phyloP scores from a whole-genome alignment of 148 eudicot genomes.

The Fallopia convolvulus region DNA sequence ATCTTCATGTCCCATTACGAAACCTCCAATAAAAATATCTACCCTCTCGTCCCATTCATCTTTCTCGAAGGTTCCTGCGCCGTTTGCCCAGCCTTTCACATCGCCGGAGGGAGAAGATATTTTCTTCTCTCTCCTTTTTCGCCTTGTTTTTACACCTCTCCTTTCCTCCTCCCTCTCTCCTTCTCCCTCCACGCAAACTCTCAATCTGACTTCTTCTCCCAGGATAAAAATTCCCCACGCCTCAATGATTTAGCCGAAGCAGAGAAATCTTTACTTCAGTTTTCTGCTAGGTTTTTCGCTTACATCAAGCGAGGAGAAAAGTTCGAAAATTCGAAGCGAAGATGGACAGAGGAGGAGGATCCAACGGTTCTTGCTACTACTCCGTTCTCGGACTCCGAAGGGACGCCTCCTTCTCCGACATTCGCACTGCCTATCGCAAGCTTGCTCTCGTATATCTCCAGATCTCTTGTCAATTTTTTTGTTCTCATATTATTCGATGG shows the following conservation, averaged over 20 bases:
- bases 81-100: background rate
- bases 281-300: background rate
- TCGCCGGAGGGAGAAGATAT: conserved; percentile 10
- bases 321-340: background rate
- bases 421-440: conserved; percentile 78
- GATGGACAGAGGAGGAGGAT: conserved; percentile 53
- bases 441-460: conserved; percentile 65
- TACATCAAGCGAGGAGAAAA: background rate
- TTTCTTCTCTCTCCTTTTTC: background rate
- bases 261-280: background rate
- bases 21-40: background rate
- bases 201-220: background rate
- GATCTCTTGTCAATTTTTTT: background rate
- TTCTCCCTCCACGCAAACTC: background rate
- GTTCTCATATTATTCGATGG: background rate
- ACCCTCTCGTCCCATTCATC: background rate
- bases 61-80: conserved; percentile 1
- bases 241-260: background rate
- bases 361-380: conserved; percentile 51
- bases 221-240: background rate
- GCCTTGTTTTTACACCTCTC: background rate
- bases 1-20: background rate
- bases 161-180: background rate
- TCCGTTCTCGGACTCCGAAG: conserved; percentile 62
- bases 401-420: conserved; percentile 66